Percentiles rank a stretch among this genome's conserved stretches.
phyloP scores from a whole-genome alignment of 2,329 filamentous ascomycete genomes.

The Chalara sp. region DNA sequence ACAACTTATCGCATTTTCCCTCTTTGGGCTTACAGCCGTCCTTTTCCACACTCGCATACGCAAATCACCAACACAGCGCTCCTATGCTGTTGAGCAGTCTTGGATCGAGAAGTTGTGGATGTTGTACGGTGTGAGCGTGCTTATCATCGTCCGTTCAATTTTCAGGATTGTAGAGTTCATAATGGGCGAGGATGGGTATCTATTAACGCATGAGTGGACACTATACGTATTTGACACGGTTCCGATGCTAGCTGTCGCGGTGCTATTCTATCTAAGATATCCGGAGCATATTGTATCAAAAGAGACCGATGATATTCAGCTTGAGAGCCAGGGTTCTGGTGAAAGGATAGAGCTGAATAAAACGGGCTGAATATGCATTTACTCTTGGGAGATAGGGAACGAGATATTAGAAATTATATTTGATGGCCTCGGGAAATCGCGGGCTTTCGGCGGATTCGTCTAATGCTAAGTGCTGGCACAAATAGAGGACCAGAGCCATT shows the following conservation, averaged over 20 bases:
- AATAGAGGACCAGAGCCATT: too few species aligned
- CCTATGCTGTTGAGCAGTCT: background rate
- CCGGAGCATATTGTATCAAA: background rate
- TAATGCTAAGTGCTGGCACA: too few species aligned
- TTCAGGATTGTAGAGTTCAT: conserved; percentile 38
- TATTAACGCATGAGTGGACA: conserved; percentile 35
- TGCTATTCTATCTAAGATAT: background rate
- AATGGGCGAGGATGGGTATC: conserved; percentile 34
- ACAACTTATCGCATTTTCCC: background rate
- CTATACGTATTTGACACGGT: conserved; percentile 38
- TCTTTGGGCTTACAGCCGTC: background rate
- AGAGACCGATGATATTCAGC: background rate
- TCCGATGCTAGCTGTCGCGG: conserved; percentile 24
- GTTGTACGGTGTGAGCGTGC: background rate
- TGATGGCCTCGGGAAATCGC: too few species aligned
- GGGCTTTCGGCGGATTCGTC: too few species aligned
- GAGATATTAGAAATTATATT: too few species aligned
- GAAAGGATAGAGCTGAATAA: too few species aligned
- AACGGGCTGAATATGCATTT: too few species aligned
- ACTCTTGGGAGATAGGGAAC: too few species aligned
- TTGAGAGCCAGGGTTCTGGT: background rate
- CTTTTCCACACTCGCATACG: background rate
- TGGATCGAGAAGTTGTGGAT: background rate
- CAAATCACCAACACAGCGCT: background rate
- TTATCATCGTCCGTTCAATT: background rate